Percentiles rank a stretch among this genome's conserved stretches.
These are phyloP conservation scores for Sugiyamaella marilandica DNA, from an alignment of 805 yeast genomes.

Conservation along the genomic window DNA sequence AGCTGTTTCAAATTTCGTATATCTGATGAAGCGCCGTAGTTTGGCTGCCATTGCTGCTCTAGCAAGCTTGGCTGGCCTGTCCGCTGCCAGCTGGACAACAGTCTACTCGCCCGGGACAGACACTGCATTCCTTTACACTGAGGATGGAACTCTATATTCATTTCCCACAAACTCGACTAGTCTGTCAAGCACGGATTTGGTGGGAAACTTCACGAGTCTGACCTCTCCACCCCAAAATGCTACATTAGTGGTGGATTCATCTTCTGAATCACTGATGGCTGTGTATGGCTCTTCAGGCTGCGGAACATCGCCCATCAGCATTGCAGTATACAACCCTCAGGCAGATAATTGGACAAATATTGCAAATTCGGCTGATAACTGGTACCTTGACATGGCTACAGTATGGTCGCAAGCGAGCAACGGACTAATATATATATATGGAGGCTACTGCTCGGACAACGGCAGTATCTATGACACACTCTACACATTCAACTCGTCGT, in stretches of 20 bases:
- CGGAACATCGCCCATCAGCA: conserved; percentile 21
- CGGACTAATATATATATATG: conserved; percentile 28
- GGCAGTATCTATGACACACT: conserved; percentile 19
- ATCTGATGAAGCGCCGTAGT: background rate
- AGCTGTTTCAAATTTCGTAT: too few species aligned
- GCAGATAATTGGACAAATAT: conserved; percentile 22
- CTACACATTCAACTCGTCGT: conserved; percentile 21
- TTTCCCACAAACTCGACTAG: conserved; percentile 15
- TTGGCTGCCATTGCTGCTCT: background rate
- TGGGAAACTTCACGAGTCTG: conserved; percentile 15
- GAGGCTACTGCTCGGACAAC: conserved; percentile 26
- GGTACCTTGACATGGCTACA: conserved; percentile 23
- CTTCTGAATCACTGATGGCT: conserved; percentile 22
- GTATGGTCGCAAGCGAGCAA: conserved; percentile 26
- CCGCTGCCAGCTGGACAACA: conserved; percentile 19
- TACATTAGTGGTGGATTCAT: conserved; percentile 25
- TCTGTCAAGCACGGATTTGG: background rate
- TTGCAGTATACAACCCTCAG: conserved; percentile 21
- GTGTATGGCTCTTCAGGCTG: conserved; percentile 27
- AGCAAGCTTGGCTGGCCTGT: background rate
- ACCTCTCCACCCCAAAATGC: conserved; percentile 28
- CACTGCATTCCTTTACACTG: conserved; percentile 19
- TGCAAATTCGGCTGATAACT: conserved; percentile 21
- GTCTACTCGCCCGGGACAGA: conserved; percentile 22
- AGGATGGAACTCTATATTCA: conserved; percentile 20